phyloP scores from a whole-genome alignment of 2,329 filamentous ascomycete species.

The Lecanoromycetidae sp. region DNA sequence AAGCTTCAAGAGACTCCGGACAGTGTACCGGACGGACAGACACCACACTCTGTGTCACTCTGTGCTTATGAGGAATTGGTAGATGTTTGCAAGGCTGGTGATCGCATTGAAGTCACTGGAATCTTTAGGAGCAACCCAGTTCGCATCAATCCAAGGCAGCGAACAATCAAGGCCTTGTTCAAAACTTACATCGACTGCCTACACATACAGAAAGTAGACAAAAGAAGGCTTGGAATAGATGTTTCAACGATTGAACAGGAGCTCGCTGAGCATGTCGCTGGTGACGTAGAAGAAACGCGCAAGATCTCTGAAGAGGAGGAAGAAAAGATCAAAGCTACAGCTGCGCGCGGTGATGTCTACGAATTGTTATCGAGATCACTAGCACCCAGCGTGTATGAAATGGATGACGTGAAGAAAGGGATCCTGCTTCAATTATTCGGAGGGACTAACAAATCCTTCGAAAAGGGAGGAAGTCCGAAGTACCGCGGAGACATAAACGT shows the following conservation, averaged over 20 bases:
- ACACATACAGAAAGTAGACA: conserved; percentile 93
- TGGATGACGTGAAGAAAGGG: conserved; percentile 98
- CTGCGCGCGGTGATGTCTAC: conserved; percentile 74
- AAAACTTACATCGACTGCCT: conserved; percentile 96
- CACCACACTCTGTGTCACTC: conserved; percentile 89
- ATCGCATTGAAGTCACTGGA: conserved; percentile 87
- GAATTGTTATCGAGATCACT: conserved; percentile 82
- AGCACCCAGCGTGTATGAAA: conserved; percentile 90
- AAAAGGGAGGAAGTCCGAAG: conserved; percentile 87
- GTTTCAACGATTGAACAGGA: conserved; percentile 76
- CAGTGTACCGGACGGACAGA: conserved; percentile 86
- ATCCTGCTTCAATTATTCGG: conserved; percentile 94
- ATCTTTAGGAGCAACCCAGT: conserved; percentile 94
- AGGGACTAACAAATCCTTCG: conserved; percentile 94
- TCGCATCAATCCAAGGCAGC: conserved; percentile 82
- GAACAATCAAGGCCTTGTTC: conserved; percentile 87
- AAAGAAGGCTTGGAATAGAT: conserved; percentile 85
- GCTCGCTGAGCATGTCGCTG: conserved; percentile 58
- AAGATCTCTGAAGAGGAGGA: conserved; percentile 80
- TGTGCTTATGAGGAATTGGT: conserved; percentile 96
- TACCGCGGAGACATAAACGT: conserved; percentile 98
- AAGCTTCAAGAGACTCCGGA: conserved; percentile 97
- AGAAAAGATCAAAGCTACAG: conserved; percentile 71
- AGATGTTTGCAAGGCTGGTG: conserved; percentile 95
- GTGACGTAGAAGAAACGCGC: conserved; percentile 68